These are phyloP conservation scores for Nicotiana paniculata DNA, from an alignment of 257 asterid species.

Conservation along the genomic window DNA sequence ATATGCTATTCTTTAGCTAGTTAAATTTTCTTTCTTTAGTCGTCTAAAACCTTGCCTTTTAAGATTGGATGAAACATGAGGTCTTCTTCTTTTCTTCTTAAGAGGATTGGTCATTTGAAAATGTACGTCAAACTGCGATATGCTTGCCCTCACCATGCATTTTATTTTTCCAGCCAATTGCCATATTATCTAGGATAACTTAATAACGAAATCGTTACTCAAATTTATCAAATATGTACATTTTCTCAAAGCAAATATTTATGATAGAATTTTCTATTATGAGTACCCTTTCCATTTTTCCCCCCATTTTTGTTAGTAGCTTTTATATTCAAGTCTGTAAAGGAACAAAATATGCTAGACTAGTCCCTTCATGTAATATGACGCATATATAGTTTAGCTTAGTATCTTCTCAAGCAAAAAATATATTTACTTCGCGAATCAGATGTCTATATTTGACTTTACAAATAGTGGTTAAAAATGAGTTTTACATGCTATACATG, in stretches of 20 bases:
- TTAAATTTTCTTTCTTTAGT: neutral
- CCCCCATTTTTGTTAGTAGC: neutral
- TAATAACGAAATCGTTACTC: neutral
- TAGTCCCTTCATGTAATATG: too few relatives aligned
- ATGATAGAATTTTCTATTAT: neutral
- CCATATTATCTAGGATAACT: neutral
- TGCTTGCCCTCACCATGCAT: neutral
- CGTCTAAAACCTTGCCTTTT: neutral
- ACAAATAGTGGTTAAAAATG: neutral
- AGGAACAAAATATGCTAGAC: neutral
- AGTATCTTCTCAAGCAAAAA: neutral
- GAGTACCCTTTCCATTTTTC: neutral
- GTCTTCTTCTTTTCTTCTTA: neutral
- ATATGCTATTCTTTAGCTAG: neutral
- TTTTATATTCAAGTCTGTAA: too few relatives aligned
- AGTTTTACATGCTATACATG: too few relatives aligned
- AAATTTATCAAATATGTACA: neutral
- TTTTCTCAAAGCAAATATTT: neutral
- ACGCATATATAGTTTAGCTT: too few relatives aligned
- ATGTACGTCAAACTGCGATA: neutral
- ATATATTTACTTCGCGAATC: neutral
- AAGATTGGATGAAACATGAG: neutral
- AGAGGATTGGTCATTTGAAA: neutral
- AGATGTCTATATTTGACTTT: neutral
- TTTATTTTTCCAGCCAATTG: neutral